A percentile compares a stretch with the other conserved stretches of the same genome.
These are phyloP conservation scores for Fomitopsis schrenkii DNA, from an alignment of 1,284 basidiomycete genomes.

Conservation along the genomic window DNA sequence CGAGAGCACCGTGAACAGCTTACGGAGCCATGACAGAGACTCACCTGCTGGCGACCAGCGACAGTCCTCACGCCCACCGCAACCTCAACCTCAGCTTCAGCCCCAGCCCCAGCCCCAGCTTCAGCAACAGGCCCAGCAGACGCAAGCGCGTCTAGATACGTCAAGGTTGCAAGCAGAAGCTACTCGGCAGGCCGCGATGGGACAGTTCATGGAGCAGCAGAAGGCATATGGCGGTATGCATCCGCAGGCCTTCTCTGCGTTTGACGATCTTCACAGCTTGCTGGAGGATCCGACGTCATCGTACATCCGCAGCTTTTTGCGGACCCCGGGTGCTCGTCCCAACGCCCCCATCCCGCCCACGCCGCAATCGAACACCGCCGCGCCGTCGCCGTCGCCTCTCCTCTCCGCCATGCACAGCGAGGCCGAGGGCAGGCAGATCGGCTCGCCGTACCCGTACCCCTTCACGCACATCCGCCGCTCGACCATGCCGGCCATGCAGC, in stretches of 20 bases:
- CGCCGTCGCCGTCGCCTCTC: conserved; percentile 62
- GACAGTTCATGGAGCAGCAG: conserved; percentile 14
- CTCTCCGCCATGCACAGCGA: conserved; percentile 39
- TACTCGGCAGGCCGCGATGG: conserved; percentile 10
- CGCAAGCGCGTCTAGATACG: conserved; percentile 16
- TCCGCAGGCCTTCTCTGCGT: conserved; percentile 27
- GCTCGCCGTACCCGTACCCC: conserved; percentile 74
- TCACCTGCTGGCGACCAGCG: conserved; percentile 12
- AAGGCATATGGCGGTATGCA: conserved; percentile 15
- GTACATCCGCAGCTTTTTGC: conserved; percentile 55
- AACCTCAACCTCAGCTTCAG: conserved; percentile 8
- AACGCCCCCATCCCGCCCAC: conserved; percentile 73
- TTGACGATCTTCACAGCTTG: conserved; percentile 49
- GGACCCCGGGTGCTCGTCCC: conserved; percentile 47
- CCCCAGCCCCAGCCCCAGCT: conserved; percentile 10
- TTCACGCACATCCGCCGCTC: conserved; percentile 63
- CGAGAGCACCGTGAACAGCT: conserved; percentile 33
- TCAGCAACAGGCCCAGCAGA: conserved; percentile 15
- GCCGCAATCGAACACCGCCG: conserved; percentile 67
- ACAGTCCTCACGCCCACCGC: conserved; percentile 10
- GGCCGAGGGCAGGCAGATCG: conserved; percentile 39
- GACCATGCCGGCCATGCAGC: conserved; percentile 34
- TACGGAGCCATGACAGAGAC: conserved; percentile 22
- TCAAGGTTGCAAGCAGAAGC: conserved; percentile 17
- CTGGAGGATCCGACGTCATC: conserved; percentile 51